A percentile compares a stretch with the other conserved stretches of the same genome.
Evolutionary conservation across 23 red algal species (phyloP).

Genomic region (Gracilariopsis chorda): DNA sequence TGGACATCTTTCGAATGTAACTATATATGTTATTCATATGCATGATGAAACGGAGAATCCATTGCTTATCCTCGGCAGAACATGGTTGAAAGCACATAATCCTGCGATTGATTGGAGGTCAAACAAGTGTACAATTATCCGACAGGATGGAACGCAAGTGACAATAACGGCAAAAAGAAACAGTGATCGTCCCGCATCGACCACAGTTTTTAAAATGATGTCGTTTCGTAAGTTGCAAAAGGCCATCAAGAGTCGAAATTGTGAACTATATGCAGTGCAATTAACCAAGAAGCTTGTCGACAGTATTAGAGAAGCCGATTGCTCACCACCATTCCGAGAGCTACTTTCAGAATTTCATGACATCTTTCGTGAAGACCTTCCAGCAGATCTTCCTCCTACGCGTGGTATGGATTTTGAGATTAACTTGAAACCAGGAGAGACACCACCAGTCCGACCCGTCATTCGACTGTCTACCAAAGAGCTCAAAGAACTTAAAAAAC

Average conservation of each 20-base stretch:
- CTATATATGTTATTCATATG: slow-evolving; percentile 1
- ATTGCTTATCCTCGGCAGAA: not conserved
- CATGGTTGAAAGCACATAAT: not conserved
- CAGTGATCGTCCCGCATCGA: too few relatives aligned
- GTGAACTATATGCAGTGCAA: too few relatives aligned
- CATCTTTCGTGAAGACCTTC: not conserved
- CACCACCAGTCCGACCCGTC: not conserved
- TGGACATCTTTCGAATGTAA: not conserved
- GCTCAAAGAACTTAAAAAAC: not conserved
- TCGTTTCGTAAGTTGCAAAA: not conserved
- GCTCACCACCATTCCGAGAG: not conserved
- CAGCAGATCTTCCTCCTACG: not conserved
- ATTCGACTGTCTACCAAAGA: not conserved
- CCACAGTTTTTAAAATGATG: slow-evolving; percentile 14
- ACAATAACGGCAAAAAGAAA: not conserved
- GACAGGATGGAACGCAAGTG: not conserved
- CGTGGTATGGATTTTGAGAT: not conserved
- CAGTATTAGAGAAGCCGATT: too few relatives aligned
- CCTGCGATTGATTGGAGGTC: slow-evolving; percentile 1
- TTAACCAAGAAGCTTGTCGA: too few relatives aligned
- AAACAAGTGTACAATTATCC: not conserved
- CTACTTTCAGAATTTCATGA: not conserved
- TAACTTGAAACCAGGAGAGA: not conserved
- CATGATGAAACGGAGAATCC: not conserved
- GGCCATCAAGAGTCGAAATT: not conserved